Evolutionary conservation across 2,329 filamentous ascomycete genomes (phyloP).

Genomic region (Cladosporium cucumerinum): DNA sequence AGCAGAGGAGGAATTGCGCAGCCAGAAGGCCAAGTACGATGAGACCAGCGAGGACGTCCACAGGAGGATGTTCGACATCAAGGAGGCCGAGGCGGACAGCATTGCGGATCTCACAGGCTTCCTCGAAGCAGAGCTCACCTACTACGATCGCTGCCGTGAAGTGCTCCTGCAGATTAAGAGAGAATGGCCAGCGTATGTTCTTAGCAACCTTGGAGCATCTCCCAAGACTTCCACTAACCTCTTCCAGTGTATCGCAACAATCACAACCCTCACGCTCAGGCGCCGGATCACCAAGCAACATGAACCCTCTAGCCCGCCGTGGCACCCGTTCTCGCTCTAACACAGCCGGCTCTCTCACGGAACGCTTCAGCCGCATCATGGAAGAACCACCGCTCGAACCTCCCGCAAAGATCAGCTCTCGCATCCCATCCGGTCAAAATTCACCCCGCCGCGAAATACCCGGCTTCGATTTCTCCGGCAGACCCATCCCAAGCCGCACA

Average conservation of each 20-base stretch:
- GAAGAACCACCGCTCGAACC: constrained; percentile 55
- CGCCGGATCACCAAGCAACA: constrained; percentile 27
- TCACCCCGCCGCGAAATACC: constrained; percentile 42
- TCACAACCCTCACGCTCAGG: constrained; percentile 26
- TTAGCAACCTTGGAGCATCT: background rate
- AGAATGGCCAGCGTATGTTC: constrained; percentile 64
- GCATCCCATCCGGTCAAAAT: constrained; percentile 39
- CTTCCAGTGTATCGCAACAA: constrained; percentile 2
- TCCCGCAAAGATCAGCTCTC: constrained; percentile 53
- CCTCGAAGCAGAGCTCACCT: constrained; percentile 83
- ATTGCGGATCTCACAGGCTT: constrained; percentile 76
- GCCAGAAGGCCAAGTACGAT: constrained; percentile 92
- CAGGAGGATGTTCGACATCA: constrained; percentile 93
- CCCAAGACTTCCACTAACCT: background rate
- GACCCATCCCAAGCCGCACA: constrained; percentile 50
- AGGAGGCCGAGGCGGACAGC: constrained; percentile 82
- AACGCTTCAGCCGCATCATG: constrained; percentile 53
- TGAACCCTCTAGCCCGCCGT: constrained; percentile 37
- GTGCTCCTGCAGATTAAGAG: constrained; percentile 68
- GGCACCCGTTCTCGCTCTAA: constrained; percentile 57
- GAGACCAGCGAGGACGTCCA: constrained; percentile 90
- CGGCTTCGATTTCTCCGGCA: constrained; percentile 43
- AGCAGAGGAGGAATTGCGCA: constrained; percentile 85
- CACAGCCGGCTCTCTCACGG: constrained; percentile 61
- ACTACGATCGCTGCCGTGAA: constrained; percentile 86